Evolutionary conservation across 208 protist species (phyloP), one percentile per base, ranked within the genome.

Genomic region (Acanthamoeba triangularis): DNA sequence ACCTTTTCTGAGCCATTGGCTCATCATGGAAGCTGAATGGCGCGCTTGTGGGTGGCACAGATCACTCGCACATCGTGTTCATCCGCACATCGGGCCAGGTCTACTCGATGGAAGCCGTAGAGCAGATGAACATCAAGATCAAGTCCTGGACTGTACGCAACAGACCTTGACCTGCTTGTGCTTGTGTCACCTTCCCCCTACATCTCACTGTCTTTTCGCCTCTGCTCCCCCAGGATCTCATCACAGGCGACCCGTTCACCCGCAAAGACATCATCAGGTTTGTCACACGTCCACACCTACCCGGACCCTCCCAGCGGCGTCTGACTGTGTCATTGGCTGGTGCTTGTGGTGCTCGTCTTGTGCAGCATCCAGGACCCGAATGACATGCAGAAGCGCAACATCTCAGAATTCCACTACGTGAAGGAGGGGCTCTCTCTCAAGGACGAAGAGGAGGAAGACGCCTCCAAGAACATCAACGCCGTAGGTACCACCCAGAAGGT

Each of bases 51-150:
- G 56, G 14, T 90, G 52, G 25, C 8, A 3, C 82, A 88, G 96
- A 98, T 54, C 96, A 97, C 74, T 97, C 97, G 2, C 97, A 98
- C 94, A 98, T 99, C 59, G 98, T 99, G 35, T 97, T 98, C 16
- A 96, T 98, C 47, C 78, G 84, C 52, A 96, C 92, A 18, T 97
- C 97, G 10, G 98, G 98, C n/a, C 97, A 98, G 82, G 98, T 99
- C 14, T 99, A 98, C 96, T 96, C 96, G 3, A 98, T 97, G 59
- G 98, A 99, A 8, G 98, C 98, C 18, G 95, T 99, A 5, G 44
- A 99, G 41, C 87, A 98, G 87, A 88, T 99, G n/a, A 99, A 98
- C 95, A 85, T 99, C 54, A 97, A 98, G 88, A 35, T 85, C 33
- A 98, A 98, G 72, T 82, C 97, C 63, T 98, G 87, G 94, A 94